Evolutionary conservation across 2,329 filamentous ascomycete species (phyloP), one percentile per base, ranked within the genome.

Genomic region (Paraconiothyrium sp.): DNA sequence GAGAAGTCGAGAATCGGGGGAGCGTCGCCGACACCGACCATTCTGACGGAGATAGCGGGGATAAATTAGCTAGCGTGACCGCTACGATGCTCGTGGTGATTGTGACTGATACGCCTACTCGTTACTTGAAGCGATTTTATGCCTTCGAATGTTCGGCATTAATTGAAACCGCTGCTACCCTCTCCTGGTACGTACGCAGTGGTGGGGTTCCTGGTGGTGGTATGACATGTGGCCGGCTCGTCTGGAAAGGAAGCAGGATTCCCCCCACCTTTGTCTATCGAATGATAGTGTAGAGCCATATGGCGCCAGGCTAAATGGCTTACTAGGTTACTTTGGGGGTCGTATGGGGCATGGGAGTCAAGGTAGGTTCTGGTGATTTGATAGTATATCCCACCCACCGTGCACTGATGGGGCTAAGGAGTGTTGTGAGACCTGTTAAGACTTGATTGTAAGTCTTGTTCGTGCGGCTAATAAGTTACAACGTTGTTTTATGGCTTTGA

Each of bases 1-100:
- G 72, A 72, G 55, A 74, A 73, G 59, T 74, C 71, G 20, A 74
- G 61, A 41, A 73, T 72, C 16, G 68, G 69, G 44, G 70, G 69
- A 49, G 68, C 71, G 14, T 69, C 56, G 22, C 69, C 70, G 35
- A 65, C 66, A 41, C 62, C 43, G 13, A 65, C 65, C 69, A 74
- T 72, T 13, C 52, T 68, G 30, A 20, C 37, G 51, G 60, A 50
- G 24, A 46, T 20, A 47, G 27, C 34, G 50, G 56, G 58, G 37
- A 54, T 44, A 44, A 54, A 27, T 2, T 16, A 14, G 39, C 5
- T 39, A 13, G 2, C 3, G 46, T 14, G 51, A 30, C n/a, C 3
- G 32, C 37, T n/a, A 24, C 24, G 22, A 30, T 30, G 24, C 11
- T 16, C 13, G 22, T 11, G 20, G 32, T 24, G 22, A 32, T 30